Percentiles rank a stretch among this genome's conserved stretches.
Evolutionary conservation across 148 eudicot species (phyloP).

Genomic region (Nyssa sinensis): DNA sequence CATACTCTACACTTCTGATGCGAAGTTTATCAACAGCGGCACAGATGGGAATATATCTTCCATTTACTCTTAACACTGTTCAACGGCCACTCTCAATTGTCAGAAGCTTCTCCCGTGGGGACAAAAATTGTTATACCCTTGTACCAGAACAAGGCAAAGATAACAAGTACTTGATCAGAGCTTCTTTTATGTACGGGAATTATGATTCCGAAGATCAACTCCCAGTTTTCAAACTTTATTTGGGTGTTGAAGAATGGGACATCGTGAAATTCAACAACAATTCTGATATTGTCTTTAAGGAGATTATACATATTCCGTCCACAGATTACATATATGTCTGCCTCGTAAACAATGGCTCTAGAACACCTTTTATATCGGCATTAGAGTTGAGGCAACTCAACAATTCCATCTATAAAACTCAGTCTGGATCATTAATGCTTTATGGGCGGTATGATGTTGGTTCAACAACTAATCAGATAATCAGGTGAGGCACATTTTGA

Average conservation of each 20-base stretch:
- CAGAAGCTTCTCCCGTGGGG: too few relatives aligned
- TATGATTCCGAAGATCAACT: slow-evolving; percentile 20
- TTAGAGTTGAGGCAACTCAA: slow-evolving; percentile 32
- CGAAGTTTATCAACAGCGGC: too few relatives aligned
- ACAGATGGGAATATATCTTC: too few relatives aligned
- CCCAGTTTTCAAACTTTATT: slow-evolving; percentile 32
- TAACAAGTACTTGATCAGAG: slow-evolving; percentile 35
- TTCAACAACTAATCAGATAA: background rate
- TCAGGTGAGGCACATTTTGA: background rate
- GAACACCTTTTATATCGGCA: slow-evolving; percentile 41
- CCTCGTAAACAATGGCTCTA: slow-evolving; percentile 22
- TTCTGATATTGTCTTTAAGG: background rate
- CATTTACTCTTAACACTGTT: too few relatives aligned
- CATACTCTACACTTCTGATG: too few relatives aligned
- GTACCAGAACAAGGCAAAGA: slow-evolving; percentile 24
- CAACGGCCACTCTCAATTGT: too few relatives aligned
- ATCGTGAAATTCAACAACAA: background rate
- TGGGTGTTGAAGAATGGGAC: slow-evolving; percentile 39
- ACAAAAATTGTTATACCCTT: slow-evolving; percentile 42
- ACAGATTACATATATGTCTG: slow-evolving; percentile 34
- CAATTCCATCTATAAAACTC: slow-evolving; percentile 17
- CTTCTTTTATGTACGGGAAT: slow-evolving; percentile 41
- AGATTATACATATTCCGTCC: slow-evolving; percentile 30
- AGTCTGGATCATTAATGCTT: slow-evolving; percentile 23
- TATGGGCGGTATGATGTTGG: slow-evolving; percentile 10